Conservation (phyloP, 192 early-diverging fungal genomes). For the Backusella parvicylindrica region DNA sequence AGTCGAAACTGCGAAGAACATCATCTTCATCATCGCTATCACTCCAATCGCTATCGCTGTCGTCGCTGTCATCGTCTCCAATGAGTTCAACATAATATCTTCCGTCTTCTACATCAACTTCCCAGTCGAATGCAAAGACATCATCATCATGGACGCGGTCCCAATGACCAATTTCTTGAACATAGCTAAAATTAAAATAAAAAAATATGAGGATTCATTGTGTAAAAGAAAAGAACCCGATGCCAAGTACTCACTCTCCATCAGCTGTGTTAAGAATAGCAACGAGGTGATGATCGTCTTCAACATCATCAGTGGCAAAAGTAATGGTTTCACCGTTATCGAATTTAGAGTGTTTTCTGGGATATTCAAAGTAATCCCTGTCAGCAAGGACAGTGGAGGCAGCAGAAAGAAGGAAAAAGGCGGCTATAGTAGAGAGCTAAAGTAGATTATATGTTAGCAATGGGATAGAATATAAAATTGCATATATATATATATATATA, state of each 20-base stretch:
- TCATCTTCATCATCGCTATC: background rate
- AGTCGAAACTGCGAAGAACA: background rate
- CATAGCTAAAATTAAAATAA: background rate
- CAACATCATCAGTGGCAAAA: background rate
- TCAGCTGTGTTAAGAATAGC: background rate
- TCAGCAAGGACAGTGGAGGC: background rate
- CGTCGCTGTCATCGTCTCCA: background rate
- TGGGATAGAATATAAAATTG: background rate
- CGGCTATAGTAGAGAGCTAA: constrained; percentile 2
- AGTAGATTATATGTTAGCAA: background rate
- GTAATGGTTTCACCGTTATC: background rate
- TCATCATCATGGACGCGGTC: background rate
- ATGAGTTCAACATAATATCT: background rate
- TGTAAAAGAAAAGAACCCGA: background rate
- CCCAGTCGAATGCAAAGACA: background rate
- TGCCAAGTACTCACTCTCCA: background rate
- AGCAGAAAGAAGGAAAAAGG: constrained; percentile 2
- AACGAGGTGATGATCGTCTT: background rate
- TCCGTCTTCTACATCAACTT: background rate
- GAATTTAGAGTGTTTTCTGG: background rate
- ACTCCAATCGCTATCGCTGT: background rate
- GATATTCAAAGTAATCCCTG: background rate
- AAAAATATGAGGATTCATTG: background rate
- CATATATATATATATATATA: background rate
- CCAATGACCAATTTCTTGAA: background rate